Evolutionary conservation across 768 basidiomycete species (phyloP).

Genomic region (Psilocybe sp.): DNA sequence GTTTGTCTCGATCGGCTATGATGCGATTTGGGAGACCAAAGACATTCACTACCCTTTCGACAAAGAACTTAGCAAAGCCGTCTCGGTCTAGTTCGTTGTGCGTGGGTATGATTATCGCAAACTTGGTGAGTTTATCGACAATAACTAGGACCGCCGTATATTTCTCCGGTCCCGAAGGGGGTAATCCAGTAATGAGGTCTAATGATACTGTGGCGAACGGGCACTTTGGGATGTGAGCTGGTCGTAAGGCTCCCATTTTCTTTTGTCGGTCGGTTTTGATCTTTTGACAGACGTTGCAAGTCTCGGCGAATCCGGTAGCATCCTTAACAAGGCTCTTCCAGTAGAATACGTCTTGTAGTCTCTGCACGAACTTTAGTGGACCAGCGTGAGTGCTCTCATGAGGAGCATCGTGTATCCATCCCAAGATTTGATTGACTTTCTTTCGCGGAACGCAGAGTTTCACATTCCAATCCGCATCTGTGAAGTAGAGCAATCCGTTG

Average conservation of each 20-base stretch:
- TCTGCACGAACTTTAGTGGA: background rate
- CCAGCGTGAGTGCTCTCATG: constrained; percentile 3
- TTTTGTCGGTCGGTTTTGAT: constrained; percentile 2
- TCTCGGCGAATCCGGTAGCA: background rate
- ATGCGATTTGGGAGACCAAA: constrained; percentile 20
- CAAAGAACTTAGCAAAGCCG: constrained; percentile 21
- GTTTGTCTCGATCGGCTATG: constrained; percentile 16
- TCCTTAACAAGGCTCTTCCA: constrained; percentile 4
- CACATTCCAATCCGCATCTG: background rate
- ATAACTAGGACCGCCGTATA: constrained; percentile 18
- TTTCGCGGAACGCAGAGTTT: background rate
- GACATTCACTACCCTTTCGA: constrained; percentile 15
- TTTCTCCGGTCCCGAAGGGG: background rate
- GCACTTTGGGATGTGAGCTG: background rate
- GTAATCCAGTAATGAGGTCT: constrained; percentile 9
- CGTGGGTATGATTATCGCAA: constrained; percentile 13
- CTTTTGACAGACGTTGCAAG: constrained; percentile 9
- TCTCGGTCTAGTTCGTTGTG: constrained; percentile 12
- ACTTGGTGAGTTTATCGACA: constrained; percentile 23
- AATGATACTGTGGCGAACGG: constrained; percentile 3
- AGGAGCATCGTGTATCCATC: background rate
- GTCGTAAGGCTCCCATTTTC: background rate
- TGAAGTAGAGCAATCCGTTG: constrained; percentile 2
- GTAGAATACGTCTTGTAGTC: background rate
- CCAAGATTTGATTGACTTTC: background rate